Base-by-base conservation (phyloP, 345 rosid genomes). In the Salix dunnii region DNA sequence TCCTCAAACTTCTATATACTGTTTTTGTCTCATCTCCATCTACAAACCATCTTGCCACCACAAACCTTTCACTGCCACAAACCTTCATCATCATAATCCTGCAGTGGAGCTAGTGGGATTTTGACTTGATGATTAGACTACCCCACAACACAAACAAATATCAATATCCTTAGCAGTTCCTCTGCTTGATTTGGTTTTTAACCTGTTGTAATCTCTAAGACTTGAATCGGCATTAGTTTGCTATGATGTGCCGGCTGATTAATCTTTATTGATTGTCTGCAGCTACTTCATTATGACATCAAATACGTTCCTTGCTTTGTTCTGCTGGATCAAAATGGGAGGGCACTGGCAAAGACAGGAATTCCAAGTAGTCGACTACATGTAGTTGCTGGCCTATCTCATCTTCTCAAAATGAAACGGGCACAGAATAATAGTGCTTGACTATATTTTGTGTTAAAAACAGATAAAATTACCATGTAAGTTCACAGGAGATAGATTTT, bases 241-340 rank as follows among this genome's bases (percentile, higher is more conserved):
- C 21, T 11, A 16, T 49, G 36, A 43, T 27, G 16, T 55, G 31
- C 23, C 58, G 74, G 43, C 68, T 76, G 63, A 72, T 61, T 28
- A 17, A 30, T 31, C 42, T 35, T 3, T 68, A 67, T 58, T 43
- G 71, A 8, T 31, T 48, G 27, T 58, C 12, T 86, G 89, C 90
- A 93, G 98, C 94, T 93, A 72, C 96, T 95, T 62, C 94, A 89
- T 68, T 95, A 95, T 82, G 98, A 91, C 82, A 86, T 93, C 77
- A 89, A 80, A 81, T 93, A 93, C 28, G 97, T 93, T 67, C 98
- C 99, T 78, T 93, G 99, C 88, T 95, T 91, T 84, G 94, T 91
- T 74, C 67, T 93, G 81, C 78, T 95, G 94, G 99, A 95, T 79
- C 89, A 89, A 76, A 81, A 90, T 18, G 97, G 98, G 76, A 86